phyloP scores from a whole-genome alignment of 225 moss, liverwort and hornwort genomes.

The Straminergon stramineum region DNA sequence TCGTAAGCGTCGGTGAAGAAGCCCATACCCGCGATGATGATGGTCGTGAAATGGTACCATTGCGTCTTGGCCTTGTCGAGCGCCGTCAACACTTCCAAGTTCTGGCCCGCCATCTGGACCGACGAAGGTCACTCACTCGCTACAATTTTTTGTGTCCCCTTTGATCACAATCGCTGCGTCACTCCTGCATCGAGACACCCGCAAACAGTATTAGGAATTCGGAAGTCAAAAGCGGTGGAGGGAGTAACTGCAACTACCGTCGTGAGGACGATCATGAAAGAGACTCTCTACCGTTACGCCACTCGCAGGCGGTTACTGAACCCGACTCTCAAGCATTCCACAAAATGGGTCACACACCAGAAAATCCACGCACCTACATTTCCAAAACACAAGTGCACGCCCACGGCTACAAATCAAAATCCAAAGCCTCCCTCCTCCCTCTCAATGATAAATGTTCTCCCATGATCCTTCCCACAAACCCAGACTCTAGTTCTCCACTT shows the following conservation, averaged over 20 bases:
- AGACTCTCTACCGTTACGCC: background rate
- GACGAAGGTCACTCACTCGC: background rate
- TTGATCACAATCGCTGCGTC: background rate
- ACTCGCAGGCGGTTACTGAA: background rate
- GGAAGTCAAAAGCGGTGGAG: background rate
- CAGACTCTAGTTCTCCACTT: background rate
- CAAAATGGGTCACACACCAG: background rate
- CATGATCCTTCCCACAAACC: background rate
- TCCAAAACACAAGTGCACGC: background rate
- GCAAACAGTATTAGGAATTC: background rate
- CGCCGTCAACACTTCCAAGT: constrained; percentile 35
- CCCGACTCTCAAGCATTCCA: background rate
- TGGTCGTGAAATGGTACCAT: constrained; percentile 49
- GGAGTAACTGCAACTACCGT: background rate
- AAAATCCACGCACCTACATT: too few species aligned
- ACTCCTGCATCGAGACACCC: background rate
- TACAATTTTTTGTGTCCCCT: background rate
- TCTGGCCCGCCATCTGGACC: constrained; percentile 1
- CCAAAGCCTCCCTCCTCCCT: background rate
- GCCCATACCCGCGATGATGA: constrained; percentile 44
- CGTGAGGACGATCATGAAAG: too few species aligned
- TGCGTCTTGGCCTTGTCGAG: constrained; percentile 48
- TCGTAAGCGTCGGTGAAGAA: constrained; percentile 53
- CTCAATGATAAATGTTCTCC: background rate
- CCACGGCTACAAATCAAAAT: background rate